Evolutionary conservation across 73 alveolate genomes (phyloP).

Genomic region (Symbiodinium pilosum): DNA sequence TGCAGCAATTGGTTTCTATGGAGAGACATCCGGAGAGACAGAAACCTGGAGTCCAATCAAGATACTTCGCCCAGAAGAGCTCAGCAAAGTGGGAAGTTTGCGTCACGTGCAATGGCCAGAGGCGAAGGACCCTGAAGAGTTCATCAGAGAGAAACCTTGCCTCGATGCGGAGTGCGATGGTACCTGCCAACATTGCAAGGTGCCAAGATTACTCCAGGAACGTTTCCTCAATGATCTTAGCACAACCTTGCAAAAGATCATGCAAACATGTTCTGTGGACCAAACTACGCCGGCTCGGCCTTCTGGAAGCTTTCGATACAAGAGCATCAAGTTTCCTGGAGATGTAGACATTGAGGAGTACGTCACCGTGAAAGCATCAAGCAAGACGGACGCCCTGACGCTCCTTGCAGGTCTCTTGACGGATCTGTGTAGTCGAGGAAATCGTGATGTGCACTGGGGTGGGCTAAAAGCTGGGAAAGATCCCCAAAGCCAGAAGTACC

Average conservation of each 20-base stretch:
- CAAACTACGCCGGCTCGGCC: not conserved
- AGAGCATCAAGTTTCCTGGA: not conserved
- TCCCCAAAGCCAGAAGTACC: not conserved
- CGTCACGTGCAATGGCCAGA: not conserved
- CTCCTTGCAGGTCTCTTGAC: not conserved
- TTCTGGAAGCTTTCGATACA: not conserved
- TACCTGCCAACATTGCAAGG: not conserved
- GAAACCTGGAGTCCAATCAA: too few species aligned
- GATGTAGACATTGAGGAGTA: not conserved
- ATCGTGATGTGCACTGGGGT: not conserved
- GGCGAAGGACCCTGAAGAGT: not conserved
- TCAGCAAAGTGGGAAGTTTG: not conserved
- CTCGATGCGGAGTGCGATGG: not conserved
- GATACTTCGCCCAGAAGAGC: too few species aligned
- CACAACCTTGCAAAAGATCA: not conserved
- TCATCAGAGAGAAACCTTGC: not conserved
- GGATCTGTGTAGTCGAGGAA: not conserved
- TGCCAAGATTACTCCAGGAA: not conserved
- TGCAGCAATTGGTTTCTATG: not conserved
- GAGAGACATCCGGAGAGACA: too few species aligned
- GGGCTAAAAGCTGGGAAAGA: not conserved
- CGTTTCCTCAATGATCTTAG: not conserved
- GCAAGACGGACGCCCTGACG: not conserved
- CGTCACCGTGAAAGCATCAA: not conserved
- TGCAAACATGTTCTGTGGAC: not conserved